Base-by-base conservation (phyloP, 139 green algal species). In the Edaphochlamys debaryana region DNA sequence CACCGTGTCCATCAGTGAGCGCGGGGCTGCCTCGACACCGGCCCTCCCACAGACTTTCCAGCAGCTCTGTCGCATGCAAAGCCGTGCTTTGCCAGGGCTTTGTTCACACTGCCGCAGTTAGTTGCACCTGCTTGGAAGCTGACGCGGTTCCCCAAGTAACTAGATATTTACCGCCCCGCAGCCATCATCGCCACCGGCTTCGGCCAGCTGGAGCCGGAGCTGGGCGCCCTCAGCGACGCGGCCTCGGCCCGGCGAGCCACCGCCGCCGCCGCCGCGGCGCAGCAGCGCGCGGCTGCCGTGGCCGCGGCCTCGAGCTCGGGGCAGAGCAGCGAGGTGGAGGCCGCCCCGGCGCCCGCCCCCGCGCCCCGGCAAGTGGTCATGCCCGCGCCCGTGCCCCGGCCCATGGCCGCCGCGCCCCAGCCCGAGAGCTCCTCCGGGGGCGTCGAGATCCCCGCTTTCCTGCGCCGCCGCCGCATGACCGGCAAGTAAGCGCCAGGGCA, bases 171-270 rank as follows among this genome's bases (percentile, higher is more conserved):
- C n/a, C n/a, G n/a, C n/a, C n/a, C n/a, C n/a, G n/a, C n/a, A n/a
- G n/a, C 96, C 3, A 91, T 99, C 78, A 98, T 99, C 60, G 96
- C 96, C 8, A 99, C 96, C n/a, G 96, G 96, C 56, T 96, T 98
- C 80, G 92, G 93, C 27, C 27, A 58, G 19, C 58, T 75, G 22
- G 88, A 87, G 67, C 78, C 82, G 6, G 80, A 87, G 69, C 25
- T 87, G 25, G 79, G 74, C 6, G 84, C 79, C 2, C 79, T 91
- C 17, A 36, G 3, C 56, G 52, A 9, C 8, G 11, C 30, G n/a
- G 60, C 60, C 8, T 17, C n/a, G 42, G 52, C 74, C 8, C 29
- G 30, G 73, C 15, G 36, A 4, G 73, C n/a, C n/a, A n/a, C n/a
- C n/a, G n/a, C n/a, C 38, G 60, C 60, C 9, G 60, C 60, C n/a